Percentiles rank a stretch among this genome's conserved stretches.
Conservation (phyloP, 805 yeast genomes). For the Candida alai region DNA sequence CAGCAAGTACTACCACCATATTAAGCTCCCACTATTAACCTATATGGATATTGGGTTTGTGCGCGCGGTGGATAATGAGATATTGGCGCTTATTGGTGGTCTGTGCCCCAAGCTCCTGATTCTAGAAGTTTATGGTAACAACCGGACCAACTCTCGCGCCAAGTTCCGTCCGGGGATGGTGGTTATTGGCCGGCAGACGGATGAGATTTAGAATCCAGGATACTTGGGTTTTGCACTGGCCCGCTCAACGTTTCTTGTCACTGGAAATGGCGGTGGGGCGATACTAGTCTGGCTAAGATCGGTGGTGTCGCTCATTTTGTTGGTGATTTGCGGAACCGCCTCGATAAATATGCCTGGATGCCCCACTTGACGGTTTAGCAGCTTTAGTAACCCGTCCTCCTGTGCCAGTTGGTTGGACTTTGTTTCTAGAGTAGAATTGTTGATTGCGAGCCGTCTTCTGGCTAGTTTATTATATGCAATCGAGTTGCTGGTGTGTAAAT, state of each 20-base stretch:
- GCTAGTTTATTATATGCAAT: slow-evolving; percentile 23
- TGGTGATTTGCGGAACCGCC: slow-evolving; percentile 32
- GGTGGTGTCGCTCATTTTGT: slow-evolving; percentile 18
- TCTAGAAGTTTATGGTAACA: slow-evolving; percentile 79
- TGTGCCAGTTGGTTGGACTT: slow-evolving; percentile 5
- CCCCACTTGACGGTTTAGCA: slow-evolving; percentile 20
- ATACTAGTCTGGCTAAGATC: slow-evolving; percentile 18
- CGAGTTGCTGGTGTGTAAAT: slow-evolving; percentile 24
- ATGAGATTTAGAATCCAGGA: slow-evolving; percentile 37
- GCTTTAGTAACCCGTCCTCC: slow-evolving; percentile 20
- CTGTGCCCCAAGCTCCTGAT: slow-evolving; percentile 60
- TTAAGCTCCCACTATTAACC: slow-evolving; percentile 55
- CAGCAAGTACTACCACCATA: slow-evolving; percentile 13
- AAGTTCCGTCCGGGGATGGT: slow-evolving; percentile 49
- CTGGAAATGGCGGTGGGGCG: slow-evolving; percentile 42
- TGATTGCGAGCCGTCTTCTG: slow-evolving; percentile 17
- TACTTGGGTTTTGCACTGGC: slow-evolving; percentile 45
- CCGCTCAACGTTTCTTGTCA: slow-evolving; percentile 62
- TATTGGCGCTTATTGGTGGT: slow-evolving; percentile 52
- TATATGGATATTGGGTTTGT: slow-evolving; percentile 78
- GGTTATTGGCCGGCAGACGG: slow-evolving; percentile 74
- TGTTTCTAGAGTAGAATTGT: slow-evolving; percentile 16
- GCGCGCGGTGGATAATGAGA: slow-evolving; percentile 66
- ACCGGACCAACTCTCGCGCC: slow-evolving; percentile 58
- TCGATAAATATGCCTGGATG: slow-evolving; percentile 36